These are phyloP conservation scores for Trypanosoma mega DNA, from an alignment of 208 protist genomes.

Conservation along the genomic window DNA sequence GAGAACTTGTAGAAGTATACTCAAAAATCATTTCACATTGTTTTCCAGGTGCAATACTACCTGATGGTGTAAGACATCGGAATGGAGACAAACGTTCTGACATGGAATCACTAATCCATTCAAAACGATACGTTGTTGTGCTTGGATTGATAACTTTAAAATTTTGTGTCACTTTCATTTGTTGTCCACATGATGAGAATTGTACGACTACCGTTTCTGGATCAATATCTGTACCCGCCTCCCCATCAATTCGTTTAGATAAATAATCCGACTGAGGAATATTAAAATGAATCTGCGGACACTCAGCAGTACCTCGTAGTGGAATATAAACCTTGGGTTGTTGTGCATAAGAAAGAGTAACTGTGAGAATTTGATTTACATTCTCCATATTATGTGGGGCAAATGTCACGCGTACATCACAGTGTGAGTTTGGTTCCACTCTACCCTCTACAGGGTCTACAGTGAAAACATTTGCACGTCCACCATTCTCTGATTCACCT, in stretches of 20 bases:
- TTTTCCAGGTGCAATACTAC: constrained; percentile 83
- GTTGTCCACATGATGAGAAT: constrained; percentile 91
- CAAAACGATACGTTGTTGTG: constrained; percentile 87
- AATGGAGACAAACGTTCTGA: constrained; percentile 69
- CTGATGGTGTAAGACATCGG: constrained; percentile 83
- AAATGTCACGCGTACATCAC: constrained; percentile 83
- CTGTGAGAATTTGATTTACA: constrained; percentile 41
- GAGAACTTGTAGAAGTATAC: constrained; percentile 86
- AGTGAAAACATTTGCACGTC: constrained; percentile 44
- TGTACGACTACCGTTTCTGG: constrained; percentile 80
- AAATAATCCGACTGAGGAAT: constrained; percentile 91
- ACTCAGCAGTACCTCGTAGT: constrained; percentile 79
- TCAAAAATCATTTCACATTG: constrained; percentile 95
- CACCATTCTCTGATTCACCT: background rate
- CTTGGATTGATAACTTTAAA: constrained; percentile 97
- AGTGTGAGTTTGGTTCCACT: constrained; percentile 43
- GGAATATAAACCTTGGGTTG: constrained; percentile 42
- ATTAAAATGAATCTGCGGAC: constrained; percentile 97
- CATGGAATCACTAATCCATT: constrained; percentile 80
- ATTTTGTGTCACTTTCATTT: constrained; percentile 79
- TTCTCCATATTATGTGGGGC: constrained; percentile 66
- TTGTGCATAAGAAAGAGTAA: constrained; percentile 61
- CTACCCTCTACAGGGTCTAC: constrained; percentile 62
- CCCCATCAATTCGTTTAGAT: constrained; percentile 55
- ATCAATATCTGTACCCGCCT: constrained; percentile 32